Conservation (phyloP, 2,329 filamentous ascomycete species). For the Nemania sp. region DNA sequence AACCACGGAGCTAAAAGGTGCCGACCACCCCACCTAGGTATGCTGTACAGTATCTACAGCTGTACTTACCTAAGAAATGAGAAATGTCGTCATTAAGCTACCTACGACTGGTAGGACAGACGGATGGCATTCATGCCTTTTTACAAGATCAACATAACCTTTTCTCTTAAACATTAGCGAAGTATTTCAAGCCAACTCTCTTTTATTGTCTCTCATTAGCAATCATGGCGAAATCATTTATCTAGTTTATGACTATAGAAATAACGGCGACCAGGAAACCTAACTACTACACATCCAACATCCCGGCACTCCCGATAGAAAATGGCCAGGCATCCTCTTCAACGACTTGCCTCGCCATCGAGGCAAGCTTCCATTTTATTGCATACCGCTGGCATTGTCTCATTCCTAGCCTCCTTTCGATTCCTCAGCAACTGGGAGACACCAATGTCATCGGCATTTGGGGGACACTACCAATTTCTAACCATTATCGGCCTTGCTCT, state of each 20-base stretch:
- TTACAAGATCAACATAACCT: not conserved
- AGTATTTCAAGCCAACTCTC: not conserved
- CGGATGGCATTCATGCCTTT: too few relatives aligned
- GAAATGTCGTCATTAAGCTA: constrained; percentile 25
- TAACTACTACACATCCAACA: constrained; percentile 40
- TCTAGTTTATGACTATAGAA: not conserved
- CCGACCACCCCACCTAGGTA: constrained; percentile 28
- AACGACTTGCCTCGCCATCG: constrained; percentile 74
- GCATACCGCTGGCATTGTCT: constrained; percentile 67
- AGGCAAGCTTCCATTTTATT: constrained; percentile 71
- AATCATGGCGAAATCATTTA: not conserved
- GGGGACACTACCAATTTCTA: constrained; percentile 77
- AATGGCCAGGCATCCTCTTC: constrained; percentile 66
- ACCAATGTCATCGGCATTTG: constrained; percentile 69
- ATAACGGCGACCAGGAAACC: not conserved
- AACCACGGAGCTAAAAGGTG: constrained; percentile 27
- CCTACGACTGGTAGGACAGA: not conserved
- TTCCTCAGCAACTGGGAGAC: constrained; percentile 64
- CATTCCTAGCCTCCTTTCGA: constrained; percentile 65
- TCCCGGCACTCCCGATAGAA: constrained; percentile 54
- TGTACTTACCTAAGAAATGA: too few relatives aligned
- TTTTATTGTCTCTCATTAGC: not conserved
- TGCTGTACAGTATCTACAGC: too few relatives aligned
- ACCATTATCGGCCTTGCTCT: constrained; percentile 78
- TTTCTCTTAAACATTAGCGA: constrained; percentile 6